Evolutionary conservation across 768 basidiomycete species (phyloP).

Genomic region (Leccinum imitatum): DNA sequence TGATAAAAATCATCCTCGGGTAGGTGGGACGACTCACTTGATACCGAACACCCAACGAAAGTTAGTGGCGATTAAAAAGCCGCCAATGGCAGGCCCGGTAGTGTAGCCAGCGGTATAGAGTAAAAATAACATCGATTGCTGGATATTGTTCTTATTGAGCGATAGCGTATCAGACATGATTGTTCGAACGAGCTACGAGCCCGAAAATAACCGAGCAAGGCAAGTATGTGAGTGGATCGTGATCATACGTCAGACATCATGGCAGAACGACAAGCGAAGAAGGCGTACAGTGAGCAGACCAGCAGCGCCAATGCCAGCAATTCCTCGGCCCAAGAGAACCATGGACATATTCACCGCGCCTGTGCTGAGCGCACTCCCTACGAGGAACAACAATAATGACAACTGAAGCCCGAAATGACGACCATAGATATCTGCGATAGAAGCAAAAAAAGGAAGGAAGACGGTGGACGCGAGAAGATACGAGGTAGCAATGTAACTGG

Average conservation of each 20-base stretch:
- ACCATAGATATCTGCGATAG: conserved; percentile 50
- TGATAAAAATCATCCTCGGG: neutral
- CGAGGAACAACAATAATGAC: conserved; percentile 43
- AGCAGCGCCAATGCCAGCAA: conserved; percentile 50
- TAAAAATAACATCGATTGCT: conserved; percentile 41
- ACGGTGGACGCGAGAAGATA: conserved; percentile 53
- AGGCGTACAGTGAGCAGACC: conserved; percentile 37
- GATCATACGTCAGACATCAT: neutral
- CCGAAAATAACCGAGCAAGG: neutral
- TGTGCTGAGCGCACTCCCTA: conserved; percentile 48
- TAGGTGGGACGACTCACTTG: conserved; percentile 37
- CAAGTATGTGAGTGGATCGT: neutral
- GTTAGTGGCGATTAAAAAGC: conserved; percentile 37
- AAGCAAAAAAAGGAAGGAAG: conserved; percentile 51
- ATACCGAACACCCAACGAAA: conserved; percentile 59
- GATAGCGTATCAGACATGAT: conserved; percentile 45
- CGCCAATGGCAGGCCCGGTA: conserved; percentile 45
- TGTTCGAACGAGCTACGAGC: conserved; percentile 38
- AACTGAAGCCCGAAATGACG: conserved; percentile 48
- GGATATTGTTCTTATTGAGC: conserved; percentile 43
- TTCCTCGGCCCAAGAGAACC: conserved; percentile 46
- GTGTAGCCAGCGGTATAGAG: conserved; percentile 44
- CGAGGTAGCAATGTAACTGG: conserved; percentile 48
- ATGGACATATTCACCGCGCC: conserved; percentile 46
- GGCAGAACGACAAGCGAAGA: neutral